Conservation (phyloP, 1,284 basidiomycete genomes). For the Vanrija sp. region DNA sequence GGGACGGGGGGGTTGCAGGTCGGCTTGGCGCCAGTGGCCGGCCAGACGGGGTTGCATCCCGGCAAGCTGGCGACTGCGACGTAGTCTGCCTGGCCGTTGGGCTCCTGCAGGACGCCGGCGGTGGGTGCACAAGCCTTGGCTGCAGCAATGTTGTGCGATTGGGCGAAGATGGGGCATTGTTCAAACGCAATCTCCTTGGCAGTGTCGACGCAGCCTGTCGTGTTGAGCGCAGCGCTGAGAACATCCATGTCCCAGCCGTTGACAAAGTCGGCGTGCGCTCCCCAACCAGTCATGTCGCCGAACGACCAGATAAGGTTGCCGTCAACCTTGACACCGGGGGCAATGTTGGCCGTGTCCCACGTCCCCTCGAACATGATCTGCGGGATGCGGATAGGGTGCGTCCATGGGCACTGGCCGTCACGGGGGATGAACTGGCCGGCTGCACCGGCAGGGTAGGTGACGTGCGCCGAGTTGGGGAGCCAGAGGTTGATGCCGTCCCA, state of each 20-base stretch:
- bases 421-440: background rate
- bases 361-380: slow-evolving; percentile 37
- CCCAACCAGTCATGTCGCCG: slow-evolving; percentile 36
- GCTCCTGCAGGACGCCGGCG: slow-evolving; percentile 26
- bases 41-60: slow-evolving; percentile 32
- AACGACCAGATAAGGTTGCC: slow-evolving; percentile 41
- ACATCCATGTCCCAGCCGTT: slow-evolving; percentile 33
- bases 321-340: slow-evolving; percentile 20
- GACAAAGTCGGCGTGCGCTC: background rate
- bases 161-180: slow-evolving; percentile 26
- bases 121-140: slow-evolving; percentile 25
- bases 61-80: slow-evolving; percentile 17
- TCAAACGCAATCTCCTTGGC: slow-evolving; percentile 17
- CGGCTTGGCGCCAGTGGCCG: slow-evolving; percentile 21
- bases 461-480: slow-evolving; percentile 27
- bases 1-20: slow-evolving; percentile 17
- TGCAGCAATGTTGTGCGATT: slow-evolving; percentile 19
- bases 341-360: slow-evolving; percentile 17
- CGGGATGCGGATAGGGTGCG: slow-evolving; percentile 37
- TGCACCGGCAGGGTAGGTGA: slow-evolving; percentile 25
- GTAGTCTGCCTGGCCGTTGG: slow-evolving; percentile 19
- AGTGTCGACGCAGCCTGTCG: slow-evolving; percentile 20
- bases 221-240: slow-evolving; percentile 24
- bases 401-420: slow-evolving; percentile 29
- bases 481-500: slow-evolving; percentile 38